Evolutionary conservation across 495 filamentous ascomycete species (phyloP), one percentile per base, ranked within the genome.

Genomic region (Glarea lozoyensis): DNA sequence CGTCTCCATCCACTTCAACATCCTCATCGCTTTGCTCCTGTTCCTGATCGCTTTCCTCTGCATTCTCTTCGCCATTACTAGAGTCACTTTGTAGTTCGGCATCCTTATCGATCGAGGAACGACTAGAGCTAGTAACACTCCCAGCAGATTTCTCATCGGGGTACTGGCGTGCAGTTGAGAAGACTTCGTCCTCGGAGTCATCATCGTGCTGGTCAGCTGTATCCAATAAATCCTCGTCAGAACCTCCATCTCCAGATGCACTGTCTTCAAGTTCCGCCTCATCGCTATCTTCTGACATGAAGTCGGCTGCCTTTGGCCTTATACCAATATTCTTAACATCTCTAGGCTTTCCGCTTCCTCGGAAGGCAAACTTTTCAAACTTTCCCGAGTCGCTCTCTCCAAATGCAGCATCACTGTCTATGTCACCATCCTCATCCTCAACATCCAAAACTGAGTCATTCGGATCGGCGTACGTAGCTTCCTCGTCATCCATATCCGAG

Each of bases 351-450:
- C 57, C 54, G 48, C 77, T 81, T 3, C 73, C 75, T 13, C 62
- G 50, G 46, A 82, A 82, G 10, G 56, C 59, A 42, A 69, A 77
- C 7, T 57, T 49, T 49, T 69, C 57, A 50, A 81, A 75, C 53
- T 64, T 65, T 32, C 82, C 79, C 12, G 72, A 69, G 46, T 81
- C 81, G 46, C 74, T 78, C 24, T 69, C 66, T 21, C 67, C 69
- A 34, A 82, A 65, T 0, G 72, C 78, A 48, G 79, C 67, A 39
- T 82, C 76, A 49, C 78, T 84, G 37, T 75, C 67, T 37, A 82
- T 80, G 35, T 79, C 71, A 12, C 50, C 66, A 37, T 79, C 79
- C 21, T 48, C 49, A 13, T 62, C 54, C 16, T 64, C 60, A 6
- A 53, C 66, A 42, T 67, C 57, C n/a, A 66, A 57, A 42, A 63